These are phyloP conservation scores for Colletotrichum liriopes DNA, from an alignment of 2,329 filamentous ascomycete species.

Conservation along the genomic window DNA sequence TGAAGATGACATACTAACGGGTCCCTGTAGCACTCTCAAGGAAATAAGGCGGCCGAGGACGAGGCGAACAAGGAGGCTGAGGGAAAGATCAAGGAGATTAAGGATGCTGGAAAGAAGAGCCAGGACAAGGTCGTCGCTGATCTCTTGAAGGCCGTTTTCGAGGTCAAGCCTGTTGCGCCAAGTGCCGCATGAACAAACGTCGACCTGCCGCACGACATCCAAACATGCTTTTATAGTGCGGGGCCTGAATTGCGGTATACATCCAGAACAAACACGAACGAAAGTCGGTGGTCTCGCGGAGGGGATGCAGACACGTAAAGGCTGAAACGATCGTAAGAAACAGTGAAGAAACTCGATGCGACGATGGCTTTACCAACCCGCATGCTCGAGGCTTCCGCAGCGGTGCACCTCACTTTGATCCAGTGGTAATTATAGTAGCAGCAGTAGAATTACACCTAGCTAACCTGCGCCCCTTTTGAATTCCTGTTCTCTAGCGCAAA, in stretches of 20 bases:
- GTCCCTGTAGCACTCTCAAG: conserved; percentile 84
- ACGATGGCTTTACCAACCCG: neutral
- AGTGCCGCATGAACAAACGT: conserved; percentile 45
- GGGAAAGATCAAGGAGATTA: conserved; percentile 85
- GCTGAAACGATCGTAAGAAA: neutral
- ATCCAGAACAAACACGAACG: neutral
- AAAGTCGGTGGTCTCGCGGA: neutral
- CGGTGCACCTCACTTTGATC: neutral
- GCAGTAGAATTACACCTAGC: conserved; percentile 12
- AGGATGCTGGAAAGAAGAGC: conserved; percentile 83
- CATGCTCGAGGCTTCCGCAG: neutral
- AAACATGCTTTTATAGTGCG: conserved; percentile 2
- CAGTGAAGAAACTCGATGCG: neutral
- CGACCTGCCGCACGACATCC: conserved; percentile 2
- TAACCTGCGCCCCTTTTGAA: neutral
- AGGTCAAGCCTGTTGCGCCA: conserved; percentile 80
- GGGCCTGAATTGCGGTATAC: neutral
- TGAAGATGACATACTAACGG: neutral
- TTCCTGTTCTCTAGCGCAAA: conserved; percentile 51
- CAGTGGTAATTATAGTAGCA: neutral
- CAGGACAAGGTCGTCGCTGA: conserved; percentile 87
- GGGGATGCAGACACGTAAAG: neutral
- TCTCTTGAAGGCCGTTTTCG: conserved; percentile 86
- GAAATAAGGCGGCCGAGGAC: conserved; percentile 85
- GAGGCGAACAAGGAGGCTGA: conserved; percentile 87